Evolutionary conservation across 768 basidiomycete species (phyloP), one percentile per base, ranked within the genome.

Genomic region (Auriscalpium orientale): DNA sequence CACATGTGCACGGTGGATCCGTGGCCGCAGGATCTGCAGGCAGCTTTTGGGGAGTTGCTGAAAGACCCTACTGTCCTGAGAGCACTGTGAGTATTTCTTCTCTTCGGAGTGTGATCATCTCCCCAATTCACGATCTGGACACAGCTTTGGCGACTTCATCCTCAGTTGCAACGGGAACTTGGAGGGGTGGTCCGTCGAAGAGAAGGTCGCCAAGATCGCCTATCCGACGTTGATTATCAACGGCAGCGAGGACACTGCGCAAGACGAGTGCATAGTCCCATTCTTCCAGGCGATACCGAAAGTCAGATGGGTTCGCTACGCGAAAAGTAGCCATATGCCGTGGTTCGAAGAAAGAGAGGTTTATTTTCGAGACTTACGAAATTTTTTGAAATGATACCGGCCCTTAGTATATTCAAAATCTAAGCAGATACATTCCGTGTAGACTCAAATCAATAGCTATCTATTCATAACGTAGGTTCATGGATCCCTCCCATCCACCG

Each of bases 31-130:
- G 66, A 73, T 9, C 63, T 81, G 5, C 15, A 61, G 6, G 56
- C 59, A 37, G 56, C 70, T 28, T 67, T 79, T 48, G 67, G 56
- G 18, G 65, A 62, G 58, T 47, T 74, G 7, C 72, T 71, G 7
- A 68, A 73, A 43, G 80, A 82, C 53, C 68, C 75, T 4, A 82
- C 79, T 0, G 78, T 80, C 5, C 75, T 75, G 51, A 55, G 62
- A 40, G 75, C 76, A 2, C 79, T 82, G 80, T 79, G 46, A 45
- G 74, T 63, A 33, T 52, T 21, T 28, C 22, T 16, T 8, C 45
- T 2, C 8, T 15, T 44, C 0, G 3, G 18, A 0, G 22, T 2
- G 20, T 2, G 21, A 34, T 51, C 16, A 37, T 12, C 5, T 35
- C 12, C 10, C 16, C 8, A 35, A 21, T 20, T 35, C 38, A 12